Conservation (phyloP, 202 grass and related monocot genomes). For the Alloteropsis angusta region DNA sequence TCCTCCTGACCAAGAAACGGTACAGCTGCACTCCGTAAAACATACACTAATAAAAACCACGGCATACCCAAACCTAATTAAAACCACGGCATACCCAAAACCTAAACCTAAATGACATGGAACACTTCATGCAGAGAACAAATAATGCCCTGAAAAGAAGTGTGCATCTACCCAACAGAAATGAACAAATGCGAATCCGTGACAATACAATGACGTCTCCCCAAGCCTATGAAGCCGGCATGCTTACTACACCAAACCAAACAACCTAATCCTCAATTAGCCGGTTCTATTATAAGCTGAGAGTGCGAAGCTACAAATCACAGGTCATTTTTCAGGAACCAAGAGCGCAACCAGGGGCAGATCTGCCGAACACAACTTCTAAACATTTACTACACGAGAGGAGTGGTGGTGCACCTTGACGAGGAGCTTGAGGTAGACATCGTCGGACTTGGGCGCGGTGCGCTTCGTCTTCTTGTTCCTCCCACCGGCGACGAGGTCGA, state of each 20-base stretch:
- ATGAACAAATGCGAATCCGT: neutral
- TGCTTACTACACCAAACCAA: neutral
- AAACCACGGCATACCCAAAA: neutral
- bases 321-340: neutral
- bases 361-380: neutral
- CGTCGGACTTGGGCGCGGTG: conserved; percentile 67
- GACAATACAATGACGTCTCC: neutral
- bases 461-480: conserved; percentile 90
- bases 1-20: conserved; percentile 72
- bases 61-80: neutral
- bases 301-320: neutral
- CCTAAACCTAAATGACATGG: neutral
- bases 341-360: neutral
- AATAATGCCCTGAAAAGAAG: neutral
- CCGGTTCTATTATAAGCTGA: neutral
- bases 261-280: neutral
- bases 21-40: conserved; percentile 41
- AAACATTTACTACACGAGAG: neutral
- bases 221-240: neutral
- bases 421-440: conserved; percentile 90
- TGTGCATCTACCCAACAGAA: neutral
- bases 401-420: conserved; percentile 44
- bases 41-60: neutral
- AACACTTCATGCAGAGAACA: neutral
- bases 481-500: conserved; percentile 76